Evolutionary conservation across 2,329 filamentous ascomycete genomes (phyloP).

Genomic region (Pseudogymnoascus sp.): DNA sequence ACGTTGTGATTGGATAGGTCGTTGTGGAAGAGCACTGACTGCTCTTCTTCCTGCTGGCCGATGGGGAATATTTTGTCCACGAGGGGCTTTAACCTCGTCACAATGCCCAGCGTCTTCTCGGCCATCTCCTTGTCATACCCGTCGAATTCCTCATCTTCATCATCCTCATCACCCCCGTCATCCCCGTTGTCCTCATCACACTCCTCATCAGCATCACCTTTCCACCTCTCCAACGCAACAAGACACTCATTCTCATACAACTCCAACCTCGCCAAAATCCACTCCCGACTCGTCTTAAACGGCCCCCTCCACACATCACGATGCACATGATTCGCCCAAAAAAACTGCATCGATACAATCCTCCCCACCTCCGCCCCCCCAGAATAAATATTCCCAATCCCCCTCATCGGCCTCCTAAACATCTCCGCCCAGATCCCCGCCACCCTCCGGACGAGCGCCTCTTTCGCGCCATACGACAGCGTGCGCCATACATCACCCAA

Average conservation of each 20-base stretch:
- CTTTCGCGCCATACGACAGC: slow-evolving; percentile 31
- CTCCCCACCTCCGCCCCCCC: slow-evolving; percentile 14
- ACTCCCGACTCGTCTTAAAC: slow-evolving; percentile 34
- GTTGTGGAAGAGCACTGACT: slow-evolving; percentile 32
- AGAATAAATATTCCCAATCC: slow-evolving; percentile 20
- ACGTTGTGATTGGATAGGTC: slow-evolving; percentile 36
- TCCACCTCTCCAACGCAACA: background rate
- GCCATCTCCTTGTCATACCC: slow-evolving; percentile 25
- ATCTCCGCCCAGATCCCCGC: slow-evolving; percentile 30
- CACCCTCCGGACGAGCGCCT: slow-evolving; percentile 25
- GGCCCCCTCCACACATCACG: slow-evolving; percentile 33
- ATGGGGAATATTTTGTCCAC: slow-evolving; percentile 30
- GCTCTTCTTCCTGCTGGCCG: slow-evolving; percentile 21
- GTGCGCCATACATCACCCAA: slow-evolving; percentile 27
- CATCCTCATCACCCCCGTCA: slow-evolving; percentile 22
- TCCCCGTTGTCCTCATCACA: slow-evolving; percentile 24
- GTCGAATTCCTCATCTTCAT: slow-evolving; percentile 19
- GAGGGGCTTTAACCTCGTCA: slow-evolving; percentile 25
- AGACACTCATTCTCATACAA: slow-evolving; percentile 14
- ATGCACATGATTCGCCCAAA: slow-evolving; percentile 27
- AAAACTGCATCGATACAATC: slow-evolving; percentile 31
- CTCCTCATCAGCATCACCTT: slow-evolving; percentile 18
- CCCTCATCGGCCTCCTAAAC: slow-evolving; percentile 17
- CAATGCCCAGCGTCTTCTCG: slow-evolving; percentile 22
- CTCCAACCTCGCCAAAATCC: slow-evolving; percentile 30